Evolutionary conservation across 2,329 filamentous ascomycete genomes (phyloP), one percentile per base, ranked within the genome.

Genomic region (Fusarium newnesense): DNA sequence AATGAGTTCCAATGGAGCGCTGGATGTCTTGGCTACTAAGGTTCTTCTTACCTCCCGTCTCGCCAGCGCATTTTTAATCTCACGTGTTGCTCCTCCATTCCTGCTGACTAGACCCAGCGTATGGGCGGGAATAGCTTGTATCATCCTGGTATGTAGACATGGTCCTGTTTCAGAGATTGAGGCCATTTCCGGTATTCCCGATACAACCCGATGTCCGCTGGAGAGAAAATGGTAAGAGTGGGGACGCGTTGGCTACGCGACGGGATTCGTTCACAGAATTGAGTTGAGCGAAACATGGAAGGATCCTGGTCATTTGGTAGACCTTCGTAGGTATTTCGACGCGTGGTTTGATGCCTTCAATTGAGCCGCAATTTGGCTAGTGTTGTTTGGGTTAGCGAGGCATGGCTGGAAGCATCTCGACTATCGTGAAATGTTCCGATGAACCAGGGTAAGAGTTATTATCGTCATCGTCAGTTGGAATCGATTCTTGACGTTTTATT

Each of bases 161-260:
- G 40, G 54, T 5, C 8, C 2, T 28, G 32, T 28, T 58, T 49
- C 54, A 36, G 34, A 54, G 24, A 54, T 30, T 40, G 19, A 54
- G 50, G 52, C 52, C 37, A 56, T 43, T 43, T 56, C 52, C 52
- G 34, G 7, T 54, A 50, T 58, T 58, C 32, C 32, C 19, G 56
- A 58, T 24, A 10, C 9, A 18, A 24, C 32, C 40, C 11, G 26
- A 49, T 18, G 34, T 34, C n/a, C 2, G 30, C 34, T 47, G n/a
- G 4, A 34, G 40, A 18, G 40, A 18, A 59, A 37, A 16, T 12
- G 12, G 9, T 21, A 30, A 54, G 28, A 30, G 57, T 32, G 34
- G 44, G 42, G 18, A 60, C n/a, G 26, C 18, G 46, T 34, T 34
- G 28, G 46, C 18, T 53, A 34, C 36, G 36, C 11, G 28, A 32